Percentiles rank a stretch among this genome's conserved stretches.
phyloP scores from a whole-genome alignment of 2,329 filamentous ascomycete genomes.

The Leptodontidium sp. region DNA sequence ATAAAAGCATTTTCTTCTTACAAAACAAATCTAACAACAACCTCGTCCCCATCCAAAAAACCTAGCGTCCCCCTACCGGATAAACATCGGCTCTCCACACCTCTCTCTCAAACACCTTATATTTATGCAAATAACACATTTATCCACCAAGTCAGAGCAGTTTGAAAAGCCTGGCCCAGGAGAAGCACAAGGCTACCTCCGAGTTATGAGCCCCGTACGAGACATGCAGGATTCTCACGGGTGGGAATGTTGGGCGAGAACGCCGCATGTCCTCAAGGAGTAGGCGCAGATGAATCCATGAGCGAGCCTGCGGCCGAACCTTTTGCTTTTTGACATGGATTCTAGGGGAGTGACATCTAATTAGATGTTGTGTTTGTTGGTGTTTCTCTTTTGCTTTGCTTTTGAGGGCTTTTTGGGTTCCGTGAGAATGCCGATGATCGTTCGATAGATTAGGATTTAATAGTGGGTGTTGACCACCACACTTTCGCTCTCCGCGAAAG shows the following conservation, averaged over 20 bases:
- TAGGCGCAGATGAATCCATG: not conserved
- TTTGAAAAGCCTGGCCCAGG: not conserved
- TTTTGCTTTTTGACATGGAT: not conserved
- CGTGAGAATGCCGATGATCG: no score
- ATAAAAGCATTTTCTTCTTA: no score
- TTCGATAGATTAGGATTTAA: no score
- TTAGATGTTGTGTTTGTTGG: not conserved
- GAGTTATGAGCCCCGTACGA: constrained; percentile 1
- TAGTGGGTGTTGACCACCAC: no score
- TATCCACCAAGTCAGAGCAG: not conserved
- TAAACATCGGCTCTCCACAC: not conserved
- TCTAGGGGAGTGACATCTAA: no score
- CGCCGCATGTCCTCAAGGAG: not conserved
- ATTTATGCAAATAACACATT: not conserved
- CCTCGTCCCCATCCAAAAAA: no score
- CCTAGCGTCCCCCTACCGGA: no score
- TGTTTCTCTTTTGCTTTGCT: not conserved
- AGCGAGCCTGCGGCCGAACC: not conserved
- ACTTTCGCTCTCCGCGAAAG: no score
- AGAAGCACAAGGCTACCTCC: not conserved
- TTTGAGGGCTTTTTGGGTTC: not conserved
- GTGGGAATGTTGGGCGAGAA: constrained; percentile 5
- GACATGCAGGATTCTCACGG: constrained; percentile 3
- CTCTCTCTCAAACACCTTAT: not conserved
- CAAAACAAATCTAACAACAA: no score